phyloP scores from a whole-genome alignment of 1,139 yeast species.

The Kurtzmaniella quercitrusa region DNA sequence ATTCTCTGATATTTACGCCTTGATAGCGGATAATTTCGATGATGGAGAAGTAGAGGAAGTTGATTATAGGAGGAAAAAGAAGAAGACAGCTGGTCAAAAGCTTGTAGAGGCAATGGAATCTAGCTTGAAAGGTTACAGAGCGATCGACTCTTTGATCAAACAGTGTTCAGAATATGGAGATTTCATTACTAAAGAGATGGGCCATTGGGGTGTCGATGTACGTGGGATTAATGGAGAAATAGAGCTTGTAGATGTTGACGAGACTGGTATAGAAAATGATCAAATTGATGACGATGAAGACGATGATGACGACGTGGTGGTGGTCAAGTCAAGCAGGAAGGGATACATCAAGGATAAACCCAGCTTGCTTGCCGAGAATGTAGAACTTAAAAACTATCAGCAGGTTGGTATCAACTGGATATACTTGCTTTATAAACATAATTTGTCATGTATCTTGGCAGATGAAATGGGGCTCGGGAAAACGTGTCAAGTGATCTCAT shows the following conservation, averaged over 20 bases:
- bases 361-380: conserved; percentile 52
- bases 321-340: conserved; percentile 14
- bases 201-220: conserved; percentile 79
- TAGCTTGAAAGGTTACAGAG: conserved; percentile 83
- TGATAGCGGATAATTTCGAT: conserved; percentile 53
- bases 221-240: conserved; percentile 55
- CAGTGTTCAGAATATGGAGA: conserved; percentile 79
- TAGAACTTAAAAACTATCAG: conserved; percentile 80
- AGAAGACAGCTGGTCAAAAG: conserved; percentile 68
- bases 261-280: conserved; percentile 10
- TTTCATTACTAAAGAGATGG: conserved; percentile 66
- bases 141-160: conserved; percentile 85
- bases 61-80: conserved; percentile 29
- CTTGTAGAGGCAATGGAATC: conserved; percentile 66
- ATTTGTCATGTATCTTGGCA: conserved; percentile 87
- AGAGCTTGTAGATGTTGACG: conserved; percentile 25
- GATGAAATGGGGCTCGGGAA: conserved; percentile 99
- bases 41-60: conserved; percentile 16
- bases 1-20: conserved; percentile 49
- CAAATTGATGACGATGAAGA: conserved; percentile 29
- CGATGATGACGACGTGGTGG: conserved; percentile 30
- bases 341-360: conserved; percentile 73
- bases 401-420: conserved; percentile 97
- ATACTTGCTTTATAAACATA: conserved; percentile 67
- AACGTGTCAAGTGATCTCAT: conserved; percentile 94